Base-by-base conservation (phyloP, 202 grass and related monocot species). In the Setaria viridis region DNA sequence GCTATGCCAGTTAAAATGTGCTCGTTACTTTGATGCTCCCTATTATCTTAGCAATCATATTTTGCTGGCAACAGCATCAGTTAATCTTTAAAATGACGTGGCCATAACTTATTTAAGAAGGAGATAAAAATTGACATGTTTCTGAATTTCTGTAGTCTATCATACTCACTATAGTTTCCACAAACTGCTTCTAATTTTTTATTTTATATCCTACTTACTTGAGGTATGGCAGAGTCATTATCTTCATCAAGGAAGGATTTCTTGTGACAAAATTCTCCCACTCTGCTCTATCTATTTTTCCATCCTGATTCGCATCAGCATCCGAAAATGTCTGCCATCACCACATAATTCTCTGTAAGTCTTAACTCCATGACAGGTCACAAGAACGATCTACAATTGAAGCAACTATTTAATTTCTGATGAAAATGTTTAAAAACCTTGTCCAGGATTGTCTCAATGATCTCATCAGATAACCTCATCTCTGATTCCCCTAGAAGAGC, bases 181-280 rank as follows among this genome's bases (percentile, higher is more conserved):
- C 10, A 21, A 64, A 85, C 43, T 53, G 53, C 11, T 37, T 80
- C 17, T 30, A 33, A 49, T 73, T 72, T 58, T 53, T 6, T 74
- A 78, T 58, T 67, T 20, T 67, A 30, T 72, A 16, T 60, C 29
- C 82, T 65, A 85, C 85, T 91, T 79, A 94, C 96, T 91, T 95
- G 90, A 99, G 93, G 83, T 96, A 94, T 56, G 96, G 85, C 84
- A 99, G 85, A 82, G 91, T 99, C 96, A 99, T 99, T 85, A 99
- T 95, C 90, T 92, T 99, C 93, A 99, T 87, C 79, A 99, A 84
- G 65, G 93, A 92, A 65, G 96, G 96, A 90, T 94, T 94, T 81
- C 84, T 84, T 72, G 90, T 91, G 39, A 99, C 93, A 84, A 99
- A 99, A 81, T 82, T 92, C 63, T 88, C 78, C 96, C 96, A 99